These are phyloP conservation scores for Bertia moriformis DNA, from an alignment of 2,329 filamentous ascomycete genomes.

Conservation along the genomic window DNA sequence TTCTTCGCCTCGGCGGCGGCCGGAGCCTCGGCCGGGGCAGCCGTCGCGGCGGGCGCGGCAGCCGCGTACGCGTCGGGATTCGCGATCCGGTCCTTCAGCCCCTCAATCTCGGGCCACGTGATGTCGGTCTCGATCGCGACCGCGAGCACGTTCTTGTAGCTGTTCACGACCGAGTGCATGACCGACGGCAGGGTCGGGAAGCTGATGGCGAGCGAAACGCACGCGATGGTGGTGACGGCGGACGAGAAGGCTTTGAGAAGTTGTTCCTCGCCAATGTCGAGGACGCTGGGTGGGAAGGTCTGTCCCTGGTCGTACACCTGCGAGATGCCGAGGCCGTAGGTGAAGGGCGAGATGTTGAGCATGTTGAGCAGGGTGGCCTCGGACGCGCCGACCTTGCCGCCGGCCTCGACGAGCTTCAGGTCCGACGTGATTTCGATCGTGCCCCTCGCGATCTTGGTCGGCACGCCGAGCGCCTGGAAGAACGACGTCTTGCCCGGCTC, in stretches of 20 bases:
- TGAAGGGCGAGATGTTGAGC: conserved; percentile 99
- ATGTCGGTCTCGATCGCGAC: conserved; percentile 81
- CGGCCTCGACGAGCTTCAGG: conserved; percentile 91
- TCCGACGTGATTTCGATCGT: conserved; percentile 99
- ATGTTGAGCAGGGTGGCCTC: conserved; percentile 98
- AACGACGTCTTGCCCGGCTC: conserved; percentile 99
- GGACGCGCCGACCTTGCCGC: conserved; percentile 89
- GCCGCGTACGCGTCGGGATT: conserved; percentile 94
- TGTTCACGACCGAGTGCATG: conserved; percentile 91
- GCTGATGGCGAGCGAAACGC: conserved; percentile 80
- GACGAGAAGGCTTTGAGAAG: conserved; percentile 69
- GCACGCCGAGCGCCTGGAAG: conserved; percentile 99
- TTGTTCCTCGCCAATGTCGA: conserved; percentile 91
- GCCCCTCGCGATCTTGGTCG: conserved; percentile 99
- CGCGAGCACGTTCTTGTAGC: conserved; percentile 91
- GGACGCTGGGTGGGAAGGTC: conserved; percentile 69
- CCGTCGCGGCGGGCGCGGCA: conserved; percentile 57
- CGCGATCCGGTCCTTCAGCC: conserved; percentile 98
- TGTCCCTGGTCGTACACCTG: conserved; percentile 98
- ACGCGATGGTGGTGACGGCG: conserved; percentile 75
- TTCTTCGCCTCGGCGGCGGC: conserved; percentile 42
- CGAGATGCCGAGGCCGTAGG: conserved; percentile 89
- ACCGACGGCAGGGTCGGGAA: conserved; percentile 93
- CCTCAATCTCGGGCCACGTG: conserved; percentile 87
- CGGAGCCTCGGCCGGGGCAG: conserved; percentile 31